These are phyloP conservation scores for Chaetomiaceae sp. DNA, from an alignment of 2,329 filamentous ascomycete genomes.

Conservation along the genomic window DNA sequence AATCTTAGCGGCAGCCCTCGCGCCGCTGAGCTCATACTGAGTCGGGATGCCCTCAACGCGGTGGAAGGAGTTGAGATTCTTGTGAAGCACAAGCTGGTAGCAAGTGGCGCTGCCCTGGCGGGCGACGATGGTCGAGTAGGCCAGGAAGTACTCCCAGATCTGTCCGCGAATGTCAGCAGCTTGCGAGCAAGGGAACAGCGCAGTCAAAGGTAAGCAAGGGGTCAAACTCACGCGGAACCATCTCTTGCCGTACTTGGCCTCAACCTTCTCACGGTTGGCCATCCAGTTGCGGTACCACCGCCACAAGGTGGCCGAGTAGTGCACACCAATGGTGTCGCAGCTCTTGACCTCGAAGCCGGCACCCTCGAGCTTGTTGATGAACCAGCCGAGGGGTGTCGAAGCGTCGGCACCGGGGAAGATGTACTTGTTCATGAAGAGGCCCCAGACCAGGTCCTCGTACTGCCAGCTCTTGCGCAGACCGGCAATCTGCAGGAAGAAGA, in stretches of 20 bases:
- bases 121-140: slow-evolving; percentile 75
- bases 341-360: slow-evolving; percentile 87
- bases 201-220: too few species aligned
- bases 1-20: slow-evolving; percentile 38
- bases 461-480: slow-evolving; percentile 94
- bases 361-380: slow-evolving; percentile 76
- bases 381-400: slow-evolving; percentile 84
- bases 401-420: slow-evolving; percentile 96
- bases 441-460: slow-evolving; percentile 97
- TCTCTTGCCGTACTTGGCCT: slow-evolving; percentile 87
- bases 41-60: slow-evolving; percentile 66
- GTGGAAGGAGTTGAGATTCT: slow-evolving; percentile 85
- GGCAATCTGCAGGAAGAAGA: slow-evolving; percentile 93
- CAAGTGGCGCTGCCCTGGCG: slow-evolving; percentile 79
- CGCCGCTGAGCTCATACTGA: slow-evolving; percentile 64
- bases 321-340: slow-evolving; percentile 88
- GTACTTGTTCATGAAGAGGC: slow-evolving; percentile 99
- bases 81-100: slow-evolving; percentile 80
- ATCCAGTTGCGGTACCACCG: slow-evolving; percentile 99
- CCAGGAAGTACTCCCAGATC: slow-evolving; percentile 92
- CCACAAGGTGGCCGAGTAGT: slow-evolving; percentile 96
- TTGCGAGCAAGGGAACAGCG: not conserved
- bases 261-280: slow-evolving; percentile 84
- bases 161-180: slow-evolving; percentile 31
- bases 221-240: slow-evolving; percentile 81